Evolutionary conservation across 331 rosid species (phyloP).

Genomic region (Rhamnella rubrinervis): DNA sequence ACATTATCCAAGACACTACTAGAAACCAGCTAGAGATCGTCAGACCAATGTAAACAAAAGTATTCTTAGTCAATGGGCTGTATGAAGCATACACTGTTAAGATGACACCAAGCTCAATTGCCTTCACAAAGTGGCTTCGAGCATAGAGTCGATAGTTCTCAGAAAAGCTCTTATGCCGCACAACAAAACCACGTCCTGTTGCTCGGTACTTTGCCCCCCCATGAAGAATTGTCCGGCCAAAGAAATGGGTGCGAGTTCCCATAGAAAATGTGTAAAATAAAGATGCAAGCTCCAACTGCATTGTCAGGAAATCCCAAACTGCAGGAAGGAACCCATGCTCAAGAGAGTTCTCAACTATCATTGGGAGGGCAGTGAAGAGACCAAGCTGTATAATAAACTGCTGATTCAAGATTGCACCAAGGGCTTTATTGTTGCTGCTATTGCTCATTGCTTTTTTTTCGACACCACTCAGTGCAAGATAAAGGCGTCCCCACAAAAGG

Average conservation of each 20-base stretch:
- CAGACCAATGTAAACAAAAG: slow-evolving; percentile 71
- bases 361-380: slow-evolving; percentile 87
- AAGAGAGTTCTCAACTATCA: slow-evolving; percentile 82
- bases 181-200: slow-evolving; percentile 98
- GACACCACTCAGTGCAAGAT: slow-evolving; percentile 89
- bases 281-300: slow-evolving; percentile 89
- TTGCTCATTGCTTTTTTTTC: slow-evolving; percentile 27
- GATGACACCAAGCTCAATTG: slow-evolving; percentile 82
- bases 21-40: slow-evolving; percentile 84
- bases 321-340: slow-evolving; percentile 94
- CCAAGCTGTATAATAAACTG: slow-evolving; percentile 91
- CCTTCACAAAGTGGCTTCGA: slow-evolving; percentile 96
- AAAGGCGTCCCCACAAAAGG: slow-evolving; percentile 94
- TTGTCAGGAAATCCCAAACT: slow-evolving; percentile 80
- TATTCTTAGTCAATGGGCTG: slow-evolving; percentile 43
- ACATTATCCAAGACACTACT: slow-evolving; percentile 89
- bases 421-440: slow-evolving; percentile 57
- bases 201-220: slow-evolving; percentile 98
- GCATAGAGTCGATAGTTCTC: slow-evolving; percentile 87
- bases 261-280: slow-evolving; percentile 76
- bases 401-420: slow-evolving; percentile 77
- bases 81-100: slow-evolving; percentile 71
- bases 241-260: slow-evolving; percentile 84
- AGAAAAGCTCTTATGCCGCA: slow-evolving; percentile 81
- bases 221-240: slow-evolving; percentile 91